Conservation (phyloP, 108 stramenopile species). For the Chaetoceros muelleri region DNA sequence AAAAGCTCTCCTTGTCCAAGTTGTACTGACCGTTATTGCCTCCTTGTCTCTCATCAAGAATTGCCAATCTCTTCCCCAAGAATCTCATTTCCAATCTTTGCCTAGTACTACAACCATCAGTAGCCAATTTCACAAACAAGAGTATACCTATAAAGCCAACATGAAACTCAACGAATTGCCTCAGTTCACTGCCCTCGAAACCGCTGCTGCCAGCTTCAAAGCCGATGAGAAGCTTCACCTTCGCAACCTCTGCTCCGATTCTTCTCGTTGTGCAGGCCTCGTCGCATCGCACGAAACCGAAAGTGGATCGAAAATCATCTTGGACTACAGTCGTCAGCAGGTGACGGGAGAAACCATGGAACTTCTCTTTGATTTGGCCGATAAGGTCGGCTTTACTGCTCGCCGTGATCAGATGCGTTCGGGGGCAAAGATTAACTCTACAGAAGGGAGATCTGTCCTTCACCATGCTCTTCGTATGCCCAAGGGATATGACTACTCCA, state of each 20-base stretch:
- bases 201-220: constrained; percentile 51
- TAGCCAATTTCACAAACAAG: too few species aligned
- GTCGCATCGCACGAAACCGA: constrained; percentile 41
- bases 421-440: constrained; percentile 62
- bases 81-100: too few species aligned
- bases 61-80: too few species aligned
- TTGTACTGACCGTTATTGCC: too few species aligned
- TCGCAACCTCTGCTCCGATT: constrained; percentile 59
- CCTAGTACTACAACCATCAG: too few species aligned
- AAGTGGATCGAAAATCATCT: constrained; percentile 50
- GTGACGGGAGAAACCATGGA: constrained; percentile 93
- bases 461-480: constrained; percentile 74
- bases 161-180: constrained; percentile 71
- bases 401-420: constrained; percentile 59
- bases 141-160: constrained; percentile 1
- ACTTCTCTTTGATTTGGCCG: constrained; percentile 85
- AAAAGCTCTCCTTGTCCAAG: too few species aligned
- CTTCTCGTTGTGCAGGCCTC: constrained; percentile 61
- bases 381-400: constrained; percentile 65
- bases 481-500: constrained; percentile 28
- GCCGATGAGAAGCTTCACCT: constrained; percentile 74
- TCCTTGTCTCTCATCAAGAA: too few species aligned
- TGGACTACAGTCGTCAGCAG: constrained; percentile 95
- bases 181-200: constrained; percentile 65
- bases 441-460: constrained; percentile 59